Conservation (phyloP, 1,284 basidiomycete species). For the Boletellus sp. region DNA sequence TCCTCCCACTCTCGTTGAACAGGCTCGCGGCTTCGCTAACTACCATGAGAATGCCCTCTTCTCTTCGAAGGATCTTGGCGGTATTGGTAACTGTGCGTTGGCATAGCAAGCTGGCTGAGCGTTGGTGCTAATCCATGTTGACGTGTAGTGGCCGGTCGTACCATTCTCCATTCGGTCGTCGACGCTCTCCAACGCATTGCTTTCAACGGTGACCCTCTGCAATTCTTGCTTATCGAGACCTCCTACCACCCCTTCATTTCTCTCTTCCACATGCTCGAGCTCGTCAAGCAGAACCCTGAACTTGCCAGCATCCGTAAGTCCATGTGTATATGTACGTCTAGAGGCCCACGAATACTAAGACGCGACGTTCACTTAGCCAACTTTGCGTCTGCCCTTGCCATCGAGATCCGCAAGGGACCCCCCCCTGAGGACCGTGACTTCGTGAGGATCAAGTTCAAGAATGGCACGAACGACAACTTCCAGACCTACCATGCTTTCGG, state of each 20-base stretch:
- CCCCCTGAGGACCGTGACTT: constrained; percentile 75
- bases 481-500: constrained; percentile 64
- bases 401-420: constrained; percentile 72
- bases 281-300: constrained; percentile 53
- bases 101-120: constrained; percentile 1
- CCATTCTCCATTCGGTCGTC: constrained; percentile 69
- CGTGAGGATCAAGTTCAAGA: constrained; percentile 82
- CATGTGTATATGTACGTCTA: background rate
- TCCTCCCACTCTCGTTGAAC: constrained; percentile 64
- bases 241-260: constrained; percentile 90
- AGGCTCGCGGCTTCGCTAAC: constrained; percentile 68
- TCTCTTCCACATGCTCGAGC: constrained; percentile 74
- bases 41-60: constrained; percentile 80
- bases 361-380: constrained; percentile 48
- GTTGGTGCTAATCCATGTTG: constrained; percentile 11
- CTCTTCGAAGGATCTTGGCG: constrained; percentile 54
- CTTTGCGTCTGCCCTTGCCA: constrained; percentile 72
- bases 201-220: constrained; percentile 74
- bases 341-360: constrained; percentile 8
- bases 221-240: constrained; percentile 71
- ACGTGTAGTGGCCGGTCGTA: constrained; percentile 70
- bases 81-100: constrained; percentile 71
- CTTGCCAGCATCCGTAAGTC: constrained; percentile 61
- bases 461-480: constrained; percentile 64
- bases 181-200: constrained; percentile 68